Base-by-base conservation (phyloP, 495 filamentous ascomycete genomes). In the Ramalina intermedia region DNA sequence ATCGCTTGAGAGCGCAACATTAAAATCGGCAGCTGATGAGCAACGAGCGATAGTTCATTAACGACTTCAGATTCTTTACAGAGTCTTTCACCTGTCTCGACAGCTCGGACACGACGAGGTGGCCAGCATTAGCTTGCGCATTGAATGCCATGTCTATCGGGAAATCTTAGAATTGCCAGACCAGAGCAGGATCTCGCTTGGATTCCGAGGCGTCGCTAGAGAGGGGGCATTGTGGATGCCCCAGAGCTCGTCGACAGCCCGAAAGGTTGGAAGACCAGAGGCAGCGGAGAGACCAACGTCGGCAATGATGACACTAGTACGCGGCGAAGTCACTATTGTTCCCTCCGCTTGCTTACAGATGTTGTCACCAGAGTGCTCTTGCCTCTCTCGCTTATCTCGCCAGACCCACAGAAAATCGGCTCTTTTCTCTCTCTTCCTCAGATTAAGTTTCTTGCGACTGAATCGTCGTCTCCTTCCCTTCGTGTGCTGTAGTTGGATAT, bases 121-220 rank as follows among this genome's bases (percentile, higher is more conserved):
- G 86, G 5, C 77, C 86, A 9, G 62, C 58, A 61, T 90, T 94
- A 5, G 85, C 84, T 37, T 75, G 59, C 4, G 70, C 84, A 40
- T 75, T 63, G 26, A 91, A 64, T 0, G 85, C 80, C 78, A 82
- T 82, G 60, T 89, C 85, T 48, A 85, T 65, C 4, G 85, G 66
- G 61, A 87, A 82, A 46, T 67, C 76, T 60, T 91, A 90, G 55
- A 94, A 91, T 20, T 55, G 75, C 87, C 87, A 93, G 6, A 89
- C 85, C 17, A 90, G 66, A 3, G 74, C 82, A 77, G 18, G 75
- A 51, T 77, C 62, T 1, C 50, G 53, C 4, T 67, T 57, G 51
- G 80, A 82, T 3, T 76, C 78, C 71, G 71, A 3, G 81, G 81
- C 0, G 83, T 87, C 0, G 86, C 86, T 5, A 91, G 68, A 6